Percentiles rank a stretch among this genome's conserved stretches.
Evolutionary conservation across 2,329 filamentous ascomycete species (phyloP).

Genomic region (Cercospora sesami): DNA sequence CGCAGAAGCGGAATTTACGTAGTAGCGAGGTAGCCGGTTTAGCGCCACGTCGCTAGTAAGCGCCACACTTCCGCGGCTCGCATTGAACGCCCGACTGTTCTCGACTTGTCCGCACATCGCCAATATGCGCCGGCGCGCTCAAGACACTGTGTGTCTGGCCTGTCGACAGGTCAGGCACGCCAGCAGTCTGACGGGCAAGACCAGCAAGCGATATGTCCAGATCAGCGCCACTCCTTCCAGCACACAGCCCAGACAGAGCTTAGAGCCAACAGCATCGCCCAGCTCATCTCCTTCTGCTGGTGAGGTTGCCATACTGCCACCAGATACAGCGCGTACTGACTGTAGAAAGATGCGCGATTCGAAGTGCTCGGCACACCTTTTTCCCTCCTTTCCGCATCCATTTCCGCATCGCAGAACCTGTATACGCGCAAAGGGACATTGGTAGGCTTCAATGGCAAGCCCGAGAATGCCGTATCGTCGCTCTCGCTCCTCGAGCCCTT

Average conservation of each 20-base stretch:
- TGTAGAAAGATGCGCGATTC: slow-evolving; percentile 77
- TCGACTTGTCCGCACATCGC: not conserved
- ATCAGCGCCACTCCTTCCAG: slow-evolving; percentile 49
- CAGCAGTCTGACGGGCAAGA: slow-evolving; percentile 14
- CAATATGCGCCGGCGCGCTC: slow-evolving; percentile 36
- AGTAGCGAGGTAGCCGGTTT: too few relatives aligned
- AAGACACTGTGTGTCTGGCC: slow-evolving; percentile 32
- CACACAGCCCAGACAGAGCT: slow-evolving; percentile 41
- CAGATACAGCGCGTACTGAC: not conserved
- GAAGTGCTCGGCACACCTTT: slow-evolving; percentile 90
- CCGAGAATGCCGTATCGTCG: slow-evolving; percentile 89
- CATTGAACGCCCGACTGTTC: not conserved
- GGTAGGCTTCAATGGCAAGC: slow-evolving; percentile 83
- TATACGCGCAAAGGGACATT: slow-evolving; percentile 91
- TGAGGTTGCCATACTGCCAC: slow-evolving; percentile 4
- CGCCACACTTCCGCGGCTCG: slow-evolving; percentile 9
- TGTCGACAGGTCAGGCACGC: slow-evolving; percentile 29
- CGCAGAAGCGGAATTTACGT: too few relatives aligned
- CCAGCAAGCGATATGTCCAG: slow-evolving; percentile 43
- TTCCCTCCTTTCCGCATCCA: slow-evolving; percentile 87
- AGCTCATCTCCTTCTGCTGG: slow-evolving; percentile 27
- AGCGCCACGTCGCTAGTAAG: not conserved
- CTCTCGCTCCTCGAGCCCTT: slow-evolving; percentile 84
- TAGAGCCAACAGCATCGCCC: slow-evolving; percentile 35
- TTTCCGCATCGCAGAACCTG: slow-evolving; percentile 89